These are phyloP conservation scores for Penicillium sp. DNA, from an alignment of 2,329 filamentous ascomycete genomes.

Conservation along the genomic window DNA sequence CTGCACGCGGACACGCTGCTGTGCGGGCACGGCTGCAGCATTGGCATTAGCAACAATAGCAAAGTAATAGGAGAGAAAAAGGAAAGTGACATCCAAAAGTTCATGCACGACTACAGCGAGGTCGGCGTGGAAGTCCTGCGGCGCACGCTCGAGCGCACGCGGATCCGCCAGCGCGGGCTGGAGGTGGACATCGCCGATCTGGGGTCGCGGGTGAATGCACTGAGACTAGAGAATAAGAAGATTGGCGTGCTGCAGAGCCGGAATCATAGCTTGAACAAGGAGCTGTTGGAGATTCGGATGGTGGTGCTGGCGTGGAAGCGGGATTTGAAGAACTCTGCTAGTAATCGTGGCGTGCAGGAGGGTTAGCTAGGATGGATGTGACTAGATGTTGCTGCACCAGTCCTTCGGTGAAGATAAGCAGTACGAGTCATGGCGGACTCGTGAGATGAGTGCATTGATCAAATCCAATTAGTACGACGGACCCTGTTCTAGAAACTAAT, in stretches of 20 bases:
- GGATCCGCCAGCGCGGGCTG: slow-evolving; percentile 11
- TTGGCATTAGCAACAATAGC: not conserved
- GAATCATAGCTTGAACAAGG: slow-evolving; percentile 14
- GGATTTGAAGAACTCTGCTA: slow-evolving; percentile 6
- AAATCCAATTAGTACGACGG: no score
- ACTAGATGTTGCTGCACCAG: no score
- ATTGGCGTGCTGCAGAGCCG: slow-evolving; percentile 9
- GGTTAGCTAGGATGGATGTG: not conserved
- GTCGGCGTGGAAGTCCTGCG: slow-evolving; percentile 11
- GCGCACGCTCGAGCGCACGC: slow-evolving; percentile 10
- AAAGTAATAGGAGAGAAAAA: not conserved
- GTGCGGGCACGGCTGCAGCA: not conserved
- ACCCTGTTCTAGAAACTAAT: no score
- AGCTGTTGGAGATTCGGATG: slow-evolving; percentile 15
- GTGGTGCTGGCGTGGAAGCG: slow-evolving; percentile 13
- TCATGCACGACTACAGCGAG: slow-evolving; percentile 15
- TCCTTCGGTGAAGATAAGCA: no score
- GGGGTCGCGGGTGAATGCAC: slow-evolving; percentile 8
- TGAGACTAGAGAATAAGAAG: slow-evolving; percentile 14
- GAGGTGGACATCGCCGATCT: slow-evolving; percentile 14
- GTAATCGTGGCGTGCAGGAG: not conserved
- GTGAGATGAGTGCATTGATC: no score
- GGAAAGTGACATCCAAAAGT: not conserved
- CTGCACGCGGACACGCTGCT: slow-evolving; percentile 14
- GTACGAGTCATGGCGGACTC: not conserved